These are phyloP conservation scores for Aspergillus thermomutatus DNA, from an alignment of 2,329 filamentous ascomycete species.

Conservation along the genomic window DNA sequence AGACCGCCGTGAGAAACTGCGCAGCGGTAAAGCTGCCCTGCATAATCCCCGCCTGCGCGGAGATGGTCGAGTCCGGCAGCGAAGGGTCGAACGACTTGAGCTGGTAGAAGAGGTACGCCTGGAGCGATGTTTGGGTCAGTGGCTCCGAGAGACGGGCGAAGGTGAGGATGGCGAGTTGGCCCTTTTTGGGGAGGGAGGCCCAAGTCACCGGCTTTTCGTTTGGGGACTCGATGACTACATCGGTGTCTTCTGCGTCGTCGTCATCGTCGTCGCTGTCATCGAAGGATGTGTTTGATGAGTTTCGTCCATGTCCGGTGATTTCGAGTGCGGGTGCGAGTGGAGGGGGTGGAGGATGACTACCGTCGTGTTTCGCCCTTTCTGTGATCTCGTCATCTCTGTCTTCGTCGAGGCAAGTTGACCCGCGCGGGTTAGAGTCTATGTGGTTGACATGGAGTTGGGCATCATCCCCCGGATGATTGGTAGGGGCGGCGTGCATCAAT, in stretches of 20 bases:
- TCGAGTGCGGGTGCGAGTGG: constrained; percentile 13
- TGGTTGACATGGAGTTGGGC: background rate
- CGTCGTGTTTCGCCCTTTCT: constrained; percentile 19
- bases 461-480: background rate
- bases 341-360: constrained; percentile 4
- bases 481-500: background rate
- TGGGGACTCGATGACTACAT: constrained; percentile 2
- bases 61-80: constrained; percentile 61
- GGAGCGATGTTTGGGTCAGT: constrained; percentile 71
- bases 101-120: constrained; percentile 84
- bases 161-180: constrained; percentile 73
- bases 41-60: constrained; percentile 72
- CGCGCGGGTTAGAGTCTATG: background rate
- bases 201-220: constrained; percentile 58
- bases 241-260: constrained; percentile 10
- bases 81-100: constrained; percentile 71
- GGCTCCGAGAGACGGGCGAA: constrained; percentile 78
- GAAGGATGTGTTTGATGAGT: constrained; percentile 12
- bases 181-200: constrained; percentile 70
- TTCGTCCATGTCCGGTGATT: constrained; percentile 8
- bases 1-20: constrained; percentile 77
- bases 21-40: constrained; percentile 76
- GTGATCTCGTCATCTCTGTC: constrained; percentile 14
- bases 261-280: constrained; percentile 16
- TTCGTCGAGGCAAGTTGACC: background rate